These are phyloP conservation scores for Citrus sp. DNA, from an alignment of 345 rosid genomes.

Conservation along the genomic window DNA sequence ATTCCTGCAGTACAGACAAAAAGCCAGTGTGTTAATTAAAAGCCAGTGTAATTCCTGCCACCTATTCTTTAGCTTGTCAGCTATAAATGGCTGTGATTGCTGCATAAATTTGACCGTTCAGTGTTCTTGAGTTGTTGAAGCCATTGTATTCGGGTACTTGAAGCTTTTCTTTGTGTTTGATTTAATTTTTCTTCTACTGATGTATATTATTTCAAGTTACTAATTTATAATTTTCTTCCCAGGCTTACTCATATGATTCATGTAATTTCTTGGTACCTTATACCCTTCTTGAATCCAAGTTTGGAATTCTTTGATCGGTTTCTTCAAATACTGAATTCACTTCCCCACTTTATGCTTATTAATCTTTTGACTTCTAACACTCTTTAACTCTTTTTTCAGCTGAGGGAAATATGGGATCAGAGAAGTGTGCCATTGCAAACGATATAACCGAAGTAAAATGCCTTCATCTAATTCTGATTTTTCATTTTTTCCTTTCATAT, in stretches of 20 bases:
- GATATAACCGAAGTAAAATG: neutral
- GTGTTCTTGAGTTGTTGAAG: neutral
- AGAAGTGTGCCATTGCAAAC: neutral
- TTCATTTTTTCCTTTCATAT: neutral
- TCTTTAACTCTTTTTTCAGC: neutral
- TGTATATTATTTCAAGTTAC: neutral
- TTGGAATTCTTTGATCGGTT: neutral
- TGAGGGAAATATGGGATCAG: neutral
- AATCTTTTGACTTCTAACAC: neutral
- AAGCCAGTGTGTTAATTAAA: neutral
- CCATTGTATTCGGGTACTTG: neutral
- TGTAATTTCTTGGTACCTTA: neutral
- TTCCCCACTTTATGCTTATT: neutral
- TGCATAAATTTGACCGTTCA: neutral
- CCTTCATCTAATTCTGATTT: neutral
- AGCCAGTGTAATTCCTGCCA: neutral
- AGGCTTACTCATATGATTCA: neutral
- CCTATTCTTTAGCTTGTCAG: neutral
- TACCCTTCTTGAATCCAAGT: neutral
- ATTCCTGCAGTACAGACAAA: neutral
- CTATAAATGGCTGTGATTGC: neutral
- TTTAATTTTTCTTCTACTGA: neutral
- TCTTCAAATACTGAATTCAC: neutral
- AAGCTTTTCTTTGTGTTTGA: neutral
- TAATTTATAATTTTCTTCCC: neutral